Base-by-base conservation (phyloP, 2,329 filamentous ascomycete genomes). In the Cercospora sesami region DNA sequence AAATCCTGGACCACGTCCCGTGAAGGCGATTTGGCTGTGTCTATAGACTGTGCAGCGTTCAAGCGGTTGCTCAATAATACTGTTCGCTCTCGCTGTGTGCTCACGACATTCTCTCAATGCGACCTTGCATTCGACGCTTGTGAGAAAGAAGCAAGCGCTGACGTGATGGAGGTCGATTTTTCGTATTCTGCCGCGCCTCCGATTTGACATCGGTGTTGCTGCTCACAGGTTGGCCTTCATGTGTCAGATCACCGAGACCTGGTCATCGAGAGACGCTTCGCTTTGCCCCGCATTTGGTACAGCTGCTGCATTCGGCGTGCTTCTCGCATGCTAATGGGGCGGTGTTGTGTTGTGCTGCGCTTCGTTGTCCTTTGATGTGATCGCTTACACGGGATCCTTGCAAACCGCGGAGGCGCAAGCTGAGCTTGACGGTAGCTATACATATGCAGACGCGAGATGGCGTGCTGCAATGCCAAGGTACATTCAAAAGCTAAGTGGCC, bases 1-100 rank as follows among this genome's bases (percentile, higher is more conserved):
- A 42, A 16, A 63, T 70, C n/a, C 61, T 64, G 18, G 64, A 71
- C 23, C 62, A 67, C 42, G 55, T 71, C 16, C 69, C 71, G 2
- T 71, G 63, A 64, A 31, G 33, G 16, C 12, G 21, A 3, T 23
- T 23, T 6, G 3, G 14, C 5, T 7, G 23, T 30, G 23, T 42
- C 23, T 45, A 59, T 30, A 57, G 26, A 45, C 2, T 30, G 10
- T 26, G 8, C 16, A 59, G 51, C 51, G 62, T 58, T 64, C 28
- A 28, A 57, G 62, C 62, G 36, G 36, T 21, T 45, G 26, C 16
- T 5, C 55, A 36, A 21, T 59, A n/a, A 59, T 21, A 10, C 4
- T 14, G 0, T 59, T 59, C 30, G 26, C 1, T 53, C 48, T 53
- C 23, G 12, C 7, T 30, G 23, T 4, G 42, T 6, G 6, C 21